Evolutionary conservation across 495 filamentous ascomycete species (phyloP).

Genomic region (Hyaloscypha finlandica): DNA sequence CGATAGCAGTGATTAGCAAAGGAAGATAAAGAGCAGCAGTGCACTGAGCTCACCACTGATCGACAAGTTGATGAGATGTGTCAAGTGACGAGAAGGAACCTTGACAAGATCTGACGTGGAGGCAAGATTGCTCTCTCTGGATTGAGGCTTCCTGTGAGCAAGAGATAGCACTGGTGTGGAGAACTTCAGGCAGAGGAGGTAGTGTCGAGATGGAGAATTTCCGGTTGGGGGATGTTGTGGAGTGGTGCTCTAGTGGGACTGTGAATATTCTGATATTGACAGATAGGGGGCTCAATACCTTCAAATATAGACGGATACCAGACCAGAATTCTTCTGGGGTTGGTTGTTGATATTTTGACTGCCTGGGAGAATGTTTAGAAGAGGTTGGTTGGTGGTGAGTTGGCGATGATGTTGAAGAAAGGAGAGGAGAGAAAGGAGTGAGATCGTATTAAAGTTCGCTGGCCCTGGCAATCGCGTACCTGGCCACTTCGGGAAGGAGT

Average conservation of each 20-base stretch:
- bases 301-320: neutral
- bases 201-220: too few species aligned
- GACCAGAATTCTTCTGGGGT: neutral
- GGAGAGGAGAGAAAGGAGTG: conserved; percentile 15
- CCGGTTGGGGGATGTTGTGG: neutral
- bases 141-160: neutral
- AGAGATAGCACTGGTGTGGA: neutral
- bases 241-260: neutral
- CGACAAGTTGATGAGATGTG: too few species aligned
- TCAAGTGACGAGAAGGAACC: neutral
- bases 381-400: neutral
- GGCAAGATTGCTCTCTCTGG: neutral
- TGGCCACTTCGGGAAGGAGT: neutral
- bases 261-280: neutral
- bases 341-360: neutral
- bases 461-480: conserved; percentile 6
- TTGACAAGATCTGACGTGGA: neutral
- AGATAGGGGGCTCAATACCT: neutral
- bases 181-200: neutral
- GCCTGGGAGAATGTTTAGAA: neutral
- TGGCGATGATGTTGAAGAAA: conserved; percentile 21
- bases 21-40: neutral
- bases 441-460: conserved; percentile 18
- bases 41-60: neutral
- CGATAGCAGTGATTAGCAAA: too few species aligned